Percentiles rank a stretch among this genome's conserved stretches.
Conservation (phyloP, 139 green algal species). For the Haematococcus lacustris region DNA sequence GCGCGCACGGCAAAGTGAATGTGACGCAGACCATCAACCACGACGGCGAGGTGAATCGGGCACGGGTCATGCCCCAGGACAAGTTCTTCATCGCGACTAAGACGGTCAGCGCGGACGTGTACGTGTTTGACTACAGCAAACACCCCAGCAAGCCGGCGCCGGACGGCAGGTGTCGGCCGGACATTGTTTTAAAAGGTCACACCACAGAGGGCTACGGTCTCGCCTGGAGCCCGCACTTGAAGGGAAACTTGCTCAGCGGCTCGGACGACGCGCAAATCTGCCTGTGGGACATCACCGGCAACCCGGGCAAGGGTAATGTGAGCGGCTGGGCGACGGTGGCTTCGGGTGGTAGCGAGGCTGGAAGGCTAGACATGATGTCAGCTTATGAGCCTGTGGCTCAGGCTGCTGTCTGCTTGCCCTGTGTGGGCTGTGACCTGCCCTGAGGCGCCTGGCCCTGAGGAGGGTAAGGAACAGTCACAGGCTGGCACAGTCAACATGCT, state of each 20-base stretch:
- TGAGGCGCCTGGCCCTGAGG: too few species aligned
- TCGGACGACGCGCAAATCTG: constrained; percentile 98
- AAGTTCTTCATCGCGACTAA: constrained; percentile 97
- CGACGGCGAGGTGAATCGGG: constrained; percentile 96
- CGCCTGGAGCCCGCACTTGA: constrained; percentile 80
- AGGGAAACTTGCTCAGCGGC: constrained; percentile 82
- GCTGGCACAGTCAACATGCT: too few species aligned
- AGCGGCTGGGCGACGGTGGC: not conserved
- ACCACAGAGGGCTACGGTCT: constrained; percentile 95
- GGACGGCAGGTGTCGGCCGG: constrained; percentile 72
- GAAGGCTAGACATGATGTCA: too few species aligned
- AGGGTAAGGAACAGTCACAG: too few species aligned
- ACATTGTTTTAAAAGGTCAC: constrained; percentile 79
- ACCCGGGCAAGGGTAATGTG: constrained; percentile 4
- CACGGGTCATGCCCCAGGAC: constrained; percentile 60
- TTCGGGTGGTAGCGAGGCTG: too few species aligned
- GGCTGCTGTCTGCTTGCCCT: too few species aligned
- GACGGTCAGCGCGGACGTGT: constrained; percentile 78
- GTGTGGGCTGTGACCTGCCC: too few species aligned
- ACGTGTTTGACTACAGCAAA: constrained; percentile 97
- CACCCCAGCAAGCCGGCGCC: constrained; percentile 84
- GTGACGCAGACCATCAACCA: constrained; percentile 98
- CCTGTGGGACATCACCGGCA: constrained; percentile 89
- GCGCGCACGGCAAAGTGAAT: constrained; percentile 61
- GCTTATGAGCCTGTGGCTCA: too few species aligned